Conservation (phyloP, 805 yeast genomes). For the Nakazawaea peltata region DNA sequence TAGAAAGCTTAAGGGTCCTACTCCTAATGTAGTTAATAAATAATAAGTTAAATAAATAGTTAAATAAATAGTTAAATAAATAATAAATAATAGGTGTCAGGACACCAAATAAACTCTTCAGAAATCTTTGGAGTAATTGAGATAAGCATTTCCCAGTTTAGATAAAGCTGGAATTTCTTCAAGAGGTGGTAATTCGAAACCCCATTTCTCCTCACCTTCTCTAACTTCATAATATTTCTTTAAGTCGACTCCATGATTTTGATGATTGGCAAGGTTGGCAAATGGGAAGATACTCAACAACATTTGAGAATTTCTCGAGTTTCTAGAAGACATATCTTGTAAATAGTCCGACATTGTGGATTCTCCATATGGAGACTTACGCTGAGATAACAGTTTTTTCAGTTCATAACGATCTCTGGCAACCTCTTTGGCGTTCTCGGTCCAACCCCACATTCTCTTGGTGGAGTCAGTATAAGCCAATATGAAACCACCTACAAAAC, state of each 20-base stretch:
- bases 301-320: conserved; percentile 64
- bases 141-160: conserved; percentile 10
- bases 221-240: conserved; percentile 49
- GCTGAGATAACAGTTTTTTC: conserved; percentile 56
- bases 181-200: conserved; percentile 39
- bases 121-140: conserved; percentile 12
- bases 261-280: conserved; percentile 78
- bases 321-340: conserved; percentile 69
- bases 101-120: conserved; percentile 2
- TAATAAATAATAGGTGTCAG: conserved; percentile 2
- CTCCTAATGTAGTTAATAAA: no score
- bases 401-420: conserved; percentile 65
- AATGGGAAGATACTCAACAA: conserved; percentile 61
- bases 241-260: conserved; percentile 72
- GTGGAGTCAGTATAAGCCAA: conserved; percentile 61
- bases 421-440: conserved; percentile 68
- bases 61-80: conserved; percentile 9
- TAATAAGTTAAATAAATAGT: conserved; percentile 12
- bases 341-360: conserved; percentile 59
- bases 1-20: no score
- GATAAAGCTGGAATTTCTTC: conserved; percentile 34
- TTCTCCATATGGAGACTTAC: conserved; percentile 59
- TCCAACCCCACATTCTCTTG: conserved; percentile 69
- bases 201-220: conserved; percentile 54
- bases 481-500: conserved; percentile 66